Conservation (phyloP, 2,329 filamentous ascomycete genomes). For the Aspergillus cejpii region DNA sequence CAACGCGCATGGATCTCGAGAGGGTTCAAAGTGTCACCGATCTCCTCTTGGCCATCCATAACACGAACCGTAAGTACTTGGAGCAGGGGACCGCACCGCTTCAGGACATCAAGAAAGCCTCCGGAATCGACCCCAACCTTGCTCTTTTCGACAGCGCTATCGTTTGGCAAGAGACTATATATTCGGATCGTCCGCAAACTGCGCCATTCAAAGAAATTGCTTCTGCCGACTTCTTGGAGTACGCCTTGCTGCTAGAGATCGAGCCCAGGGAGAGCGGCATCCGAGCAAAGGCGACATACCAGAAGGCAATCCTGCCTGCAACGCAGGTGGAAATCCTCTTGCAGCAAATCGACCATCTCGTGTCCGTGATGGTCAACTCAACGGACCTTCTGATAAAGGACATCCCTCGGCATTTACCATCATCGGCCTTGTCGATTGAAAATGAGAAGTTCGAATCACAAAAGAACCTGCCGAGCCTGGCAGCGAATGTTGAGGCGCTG, state of each 20-base stretch:
- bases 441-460: constrained; percentile 40
- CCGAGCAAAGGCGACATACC: constrained; percentile 50
- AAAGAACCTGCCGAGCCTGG: constrained; percentile 42
- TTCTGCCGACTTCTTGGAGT: constrained; percentile 67
- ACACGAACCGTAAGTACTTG: constrained; percentile 59
- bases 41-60: constrained; percentile 58
- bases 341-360: constrained; percentile 55
- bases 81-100: constrained; percentile 59
- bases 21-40: constrained; percentile 50
- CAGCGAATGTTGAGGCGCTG: constrained; percentile 19
- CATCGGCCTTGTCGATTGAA: constrained; percentile 44
- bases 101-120: constrained; percentile 60
- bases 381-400: constrained; percentile 30
- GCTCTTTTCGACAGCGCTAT: constrained; percentile 70
- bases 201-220: constrained; percentile 50
- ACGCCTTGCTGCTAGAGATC: constrained; percentile 67
- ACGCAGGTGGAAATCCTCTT: constrained; percentile 53
- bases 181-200: constrained; percentile 26
- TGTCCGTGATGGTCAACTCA: constrained; percentile 38
- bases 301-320: constrained; percentile 48
- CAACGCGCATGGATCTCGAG: constrained; percentile 52
- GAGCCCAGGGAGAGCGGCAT: constrained; percentile 54
- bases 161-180: constrained; percentile 73
- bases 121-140: constrained; percentile 47
- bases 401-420: constrained; percentile 25